These are phyloP conservation scores for Spergularia azorica DNA, from an alignment of 179 eudicot species.

Conservation along the genomic window DNA sequence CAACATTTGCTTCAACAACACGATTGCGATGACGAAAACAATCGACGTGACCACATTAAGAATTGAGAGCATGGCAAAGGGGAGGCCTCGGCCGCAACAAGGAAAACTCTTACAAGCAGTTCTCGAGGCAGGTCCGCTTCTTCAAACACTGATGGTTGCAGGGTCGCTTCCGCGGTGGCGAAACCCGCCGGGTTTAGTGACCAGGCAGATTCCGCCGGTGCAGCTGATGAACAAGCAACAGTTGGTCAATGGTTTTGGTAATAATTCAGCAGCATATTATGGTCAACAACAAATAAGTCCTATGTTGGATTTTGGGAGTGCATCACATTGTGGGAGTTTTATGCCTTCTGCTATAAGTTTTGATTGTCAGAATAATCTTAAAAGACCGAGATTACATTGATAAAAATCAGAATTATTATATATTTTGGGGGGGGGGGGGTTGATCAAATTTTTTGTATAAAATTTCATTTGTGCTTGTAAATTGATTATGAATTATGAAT, in stretches of 20 bases:
- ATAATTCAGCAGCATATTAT: slow-evolving; percentile 27
- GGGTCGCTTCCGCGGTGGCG: slow-evolving; percentile 85
- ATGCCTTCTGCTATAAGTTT: slow-evolving; percentile 22
- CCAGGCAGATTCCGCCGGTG: slow-evolving; percentile 52
- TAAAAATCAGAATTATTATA: slow-evolving; percentile 13
- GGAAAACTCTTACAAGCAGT: slow-evolving; percentile 73
- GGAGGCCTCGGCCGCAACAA: slow-evolving; percentile 57
- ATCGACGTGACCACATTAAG: slow-evolving; percentile 45
- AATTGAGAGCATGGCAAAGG: slow-evolving; percentile 50
- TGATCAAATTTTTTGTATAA: slow-evolving; percentile 1
- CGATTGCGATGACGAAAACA: neutral
- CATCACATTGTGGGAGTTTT: slow-evolving; percentile 19
- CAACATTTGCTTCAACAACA: neutral
- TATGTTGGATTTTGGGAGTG: slow-evolving; percentile 35
- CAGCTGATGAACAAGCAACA: slow-evolving; percentile 28
- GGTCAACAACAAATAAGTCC: slow-evolving; percentile 32
- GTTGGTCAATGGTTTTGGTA: slow-evolving; percentile 12
- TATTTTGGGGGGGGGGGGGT: neutral
- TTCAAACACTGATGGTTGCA: slow-evolving; percentile 70
- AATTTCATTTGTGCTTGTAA: slow-evolving; percentile 19
- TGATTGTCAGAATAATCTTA: slow-evolving; percentile 28
- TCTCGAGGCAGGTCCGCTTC: slow-evolving; percentile 71
- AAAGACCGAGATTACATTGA: slow-evolving; percentile 34
- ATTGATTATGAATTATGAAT: slow-evolving; percentile 18
- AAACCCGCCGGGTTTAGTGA: slow-evolving; percentile 60